These are phyloP conservation scores for Penicillium mononematosum DNA, from an alignment of 495 filamentous ascomycete genomes.

Conservation along the genomic window DNA sequence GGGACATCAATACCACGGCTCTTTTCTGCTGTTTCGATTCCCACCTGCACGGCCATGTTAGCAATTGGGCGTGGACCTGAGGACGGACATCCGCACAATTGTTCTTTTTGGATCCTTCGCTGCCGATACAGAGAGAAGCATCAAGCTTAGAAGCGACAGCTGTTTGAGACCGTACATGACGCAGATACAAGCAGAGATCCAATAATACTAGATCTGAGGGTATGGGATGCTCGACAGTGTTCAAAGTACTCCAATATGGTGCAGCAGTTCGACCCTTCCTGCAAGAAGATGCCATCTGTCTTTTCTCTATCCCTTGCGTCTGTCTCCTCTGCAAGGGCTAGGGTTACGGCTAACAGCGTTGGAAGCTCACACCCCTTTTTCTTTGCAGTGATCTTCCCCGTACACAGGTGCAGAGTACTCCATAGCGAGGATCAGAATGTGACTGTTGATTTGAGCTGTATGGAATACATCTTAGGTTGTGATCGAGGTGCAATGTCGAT, in stretches of 20 bases:
- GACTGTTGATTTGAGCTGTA: slow-evolving; percentile 1
- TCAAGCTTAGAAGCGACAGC: slow-evolving; percentile 24
- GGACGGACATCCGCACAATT: slow-evolving; percentile 8
- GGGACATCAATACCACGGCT: slow-evolving; percentile 24
- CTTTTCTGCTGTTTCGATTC: slow-evolving; percentile 23
- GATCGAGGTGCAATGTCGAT: not conserved
- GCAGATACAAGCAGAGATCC: not conserved
- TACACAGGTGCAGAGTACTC: not conserved
- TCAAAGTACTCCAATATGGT: too few relatives aligned
- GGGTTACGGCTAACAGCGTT: not conserved
- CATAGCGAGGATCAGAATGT: not conserved
- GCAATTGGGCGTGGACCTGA: not conserved
- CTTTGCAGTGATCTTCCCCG: not conserved
- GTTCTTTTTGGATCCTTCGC: slow-evolving; percentile 18
- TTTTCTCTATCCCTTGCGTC: slow-evolving; percentile 14
- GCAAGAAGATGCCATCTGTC: slow-evolving; percentile 5
- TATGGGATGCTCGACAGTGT: not conserved
- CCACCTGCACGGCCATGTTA: slow-evolving; percentile 20
- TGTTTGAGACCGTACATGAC: slow-evolving; percentile 29
- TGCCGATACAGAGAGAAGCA: slow-evolving; percentile 25
- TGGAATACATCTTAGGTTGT: not conserved
- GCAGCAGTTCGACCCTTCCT: not conserved
- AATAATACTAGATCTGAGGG: not conserved
- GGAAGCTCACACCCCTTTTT: not conserved
- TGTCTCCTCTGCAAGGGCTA: slow-evolving; percentile 1